Percentiles rank a stretch among this genome's conserved stretches.
These are phyloP conservation scores for Neolecta irregularis DNA, from an alignment of 1,139 yeast genomes.

Conservation along the genomic window DNA sequence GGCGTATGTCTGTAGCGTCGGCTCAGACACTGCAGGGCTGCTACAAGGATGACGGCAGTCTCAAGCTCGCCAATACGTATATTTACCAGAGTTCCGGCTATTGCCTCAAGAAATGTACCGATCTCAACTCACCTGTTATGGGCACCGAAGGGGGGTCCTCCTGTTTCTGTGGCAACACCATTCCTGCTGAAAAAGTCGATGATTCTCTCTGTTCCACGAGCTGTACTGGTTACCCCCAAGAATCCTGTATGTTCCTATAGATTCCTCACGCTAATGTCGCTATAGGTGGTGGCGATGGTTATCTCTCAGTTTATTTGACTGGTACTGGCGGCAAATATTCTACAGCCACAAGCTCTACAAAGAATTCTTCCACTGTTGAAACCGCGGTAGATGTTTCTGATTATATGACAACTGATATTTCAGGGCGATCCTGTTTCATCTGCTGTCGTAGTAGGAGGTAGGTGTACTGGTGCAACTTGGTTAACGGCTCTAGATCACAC, in stretches of 20 bases:
- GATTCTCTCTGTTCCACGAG: constrained; percentile 29
- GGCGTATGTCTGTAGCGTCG: no score
- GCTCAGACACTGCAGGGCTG: constrained; percentile 7
- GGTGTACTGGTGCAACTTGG: no score
- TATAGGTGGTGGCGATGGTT: constrained; percentile 33
- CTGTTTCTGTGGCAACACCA: constrained; percentile 49
- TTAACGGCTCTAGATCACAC: no score
- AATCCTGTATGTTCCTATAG: constrained; percentile 27
- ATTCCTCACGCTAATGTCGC: background rate
- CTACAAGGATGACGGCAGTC: constrained; percentile 4
- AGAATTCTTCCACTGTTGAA: constrained; percentile 10
- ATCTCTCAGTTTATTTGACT: constrained; percentile 20
- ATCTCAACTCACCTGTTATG: constrained; percentile 32
- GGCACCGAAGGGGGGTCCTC: constrained; percentile 42
- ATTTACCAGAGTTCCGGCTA: constrained; percentile 14
- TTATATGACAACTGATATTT: no score
- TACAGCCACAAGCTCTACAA: constrained; percentile 7
- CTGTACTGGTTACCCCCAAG: constrained; percentile 40
- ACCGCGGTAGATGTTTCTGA: no score
- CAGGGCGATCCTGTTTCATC: no score
- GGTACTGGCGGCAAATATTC: constrained; percentile 17
- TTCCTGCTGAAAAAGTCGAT: constrained; percentile 30
- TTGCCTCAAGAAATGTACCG: constrained; percentile 13
- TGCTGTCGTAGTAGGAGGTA: no score
- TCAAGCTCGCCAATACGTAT: constrained; percentile 13